A percentile compares a stretch with the other conserved stretches of the same genome.
phyloP scores from a whole-genome alignment of 169 alveolate genomes.

The Plasmodium fragile region DNA sequence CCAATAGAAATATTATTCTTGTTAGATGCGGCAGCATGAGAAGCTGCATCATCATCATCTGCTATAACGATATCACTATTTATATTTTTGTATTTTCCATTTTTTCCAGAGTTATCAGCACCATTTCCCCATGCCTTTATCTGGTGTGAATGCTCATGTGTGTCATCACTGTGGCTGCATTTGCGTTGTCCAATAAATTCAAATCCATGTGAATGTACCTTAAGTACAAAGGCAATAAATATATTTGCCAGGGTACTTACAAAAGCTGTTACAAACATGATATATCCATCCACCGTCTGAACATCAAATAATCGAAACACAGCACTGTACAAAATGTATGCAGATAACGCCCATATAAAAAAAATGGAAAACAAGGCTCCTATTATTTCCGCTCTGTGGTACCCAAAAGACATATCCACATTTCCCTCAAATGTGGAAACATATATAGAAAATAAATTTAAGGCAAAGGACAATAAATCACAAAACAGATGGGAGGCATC shows the following conservation, averaged over 20 bases:
- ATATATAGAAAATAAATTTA: constrained; percentile 91
- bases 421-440: constrained; percentile 91
- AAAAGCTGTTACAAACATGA: constrained; percentile 95
- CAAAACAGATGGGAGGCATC: constrained; percentile 98
- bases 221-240: constrained; percentile 91
- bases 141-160: background rate
- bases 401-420: constrained; percentile 93
- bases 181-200: constrained; percentile 42
- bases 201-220: constrained; percentile 86
- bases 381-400: constrained; percentile 95
- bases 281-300: constrained; percentile 90
- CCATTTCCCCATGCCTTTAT: background rate
- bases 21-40: background rate
- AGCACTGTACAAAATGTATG: constrained; percentile 93
- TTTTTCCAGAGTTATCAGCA: background rate
- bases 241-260: constrained; percentile 94
- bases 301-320: constrained; percentile 91
- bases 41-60: constrained; percentile 6
- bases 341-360: constrained; percentile 95
- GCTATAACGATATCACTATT: constrained; percentile 37
- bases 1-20: constrained; percentile 5
- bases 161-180: constrained; percentile 23
- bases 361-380: constrained; percentile 95
- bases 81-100: constrained; percentile 34
- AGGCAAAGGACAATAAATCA: constrained; percentile 93